Base-by-base conservation (phyloP, 495 filamentous ascomycete genomes). In the Trichoderma orchidacearum region DNA sequence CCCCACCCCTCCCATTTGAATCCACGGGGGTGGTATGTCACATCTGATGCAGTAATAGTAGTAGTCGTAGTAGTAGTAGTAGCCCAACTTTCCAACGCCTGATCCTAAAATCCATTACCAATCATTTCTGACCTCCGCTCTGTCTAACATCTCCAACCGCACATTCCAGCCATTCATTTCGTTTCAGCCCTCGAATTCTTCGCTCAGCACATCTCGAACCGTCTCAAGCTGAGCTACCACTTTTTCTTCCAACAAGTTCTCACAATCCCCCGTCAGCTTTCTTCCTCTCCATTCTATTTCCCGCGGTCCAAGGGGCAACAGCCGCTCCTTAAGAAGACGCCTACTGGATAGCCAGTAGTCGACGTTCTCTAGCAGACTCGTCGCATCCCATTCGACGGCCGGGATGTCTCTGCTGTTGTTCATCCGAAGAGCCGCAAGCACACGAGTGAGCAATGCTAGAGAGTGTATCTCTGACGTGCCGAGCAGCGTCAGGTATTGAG, bases 381-480 rank as follows among this genome's bases (percentile, higher is more conserved):
- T 72, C 36, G 74, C 74, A 61, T 94, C 87, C 85, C 87, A 95
- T 60, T 79, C 77, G 36, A 94, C 73, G 30, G 79, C 74, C 48
- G 77, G 77, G 12, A 96, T 81, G 8, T 80, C 75, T 29, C 85
- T 78, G 29, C 76, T 68, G 30, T 83, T 84, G 8, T 79, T 78
- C 32, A 77, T 69, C 5, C 87, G 75, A 63, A 84, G 76, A 3
- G 72, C 75, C 4, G 73, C 73, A 0, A 95, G 70, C 12, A 91
- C 84, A 30, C 76, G 73, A 1, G 78, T 79, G 56, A 95, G 77
- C 30, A 95, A 75, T 11, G 87, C 81, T 1, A 95, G 77, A 0
- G 81, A 84, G 62, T 92, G 85, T 5, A 83, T 78, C 70, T 96
- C 90, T 0, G 80, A 81, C 29, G 84, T 80, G 61, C 86, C 80